Percentiles rank a stretch among this genome's conserved stretches.
Conservation (phyloP, 768 basidiomycete species). For the Tricholoma sp. region DNA sequence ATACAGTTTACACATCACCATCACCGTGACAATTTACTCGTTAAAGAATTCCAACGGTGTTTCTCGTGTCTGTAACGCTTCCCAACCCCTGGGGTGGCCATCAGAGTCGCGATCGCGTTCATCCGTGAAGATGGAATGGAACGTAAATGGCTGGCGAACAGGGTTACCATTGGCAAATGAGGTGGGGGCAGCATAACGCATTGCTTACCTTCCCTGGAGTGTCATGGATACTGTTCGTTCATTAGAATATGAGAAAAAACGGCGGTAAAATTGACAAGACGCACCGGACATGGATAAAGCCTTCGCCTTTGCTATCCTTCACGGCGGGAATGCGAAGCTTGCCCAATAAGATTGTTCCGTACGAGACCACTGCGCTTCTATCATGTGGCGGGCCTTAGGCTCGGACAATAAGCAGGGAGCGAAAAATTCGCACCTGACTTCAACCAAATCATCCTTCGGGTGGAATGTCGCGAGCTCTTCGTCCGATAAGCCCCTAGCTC, state of each 20-base stretch:
- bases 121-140: constrained; percentile 69
- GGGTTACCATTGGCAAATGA: constrained; percentile 5
- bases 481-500: constrained; percentile 50
- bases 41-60: constrained; percentile 67
- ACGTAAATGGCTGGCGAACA: constrained; percentile 50
- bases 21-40: constrained; percentile 35
- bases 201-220: constrained; percentile 60
- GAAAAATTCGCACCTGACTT: constrained; percentile 27
- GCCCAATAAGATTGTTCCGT: constrained; percentile 70
- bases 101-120: constrained; percentile 45
- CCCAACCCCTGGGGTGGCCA: constrained; percentile 50
- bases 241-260: neutral
- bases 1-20: neutral
- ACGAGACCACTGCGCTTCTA: constrained; percentile 50
- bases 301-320: constrained; percentile 55
- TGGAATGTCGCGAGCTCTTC: constrained; percentile 46
- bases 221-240: constrained; percentile 57
- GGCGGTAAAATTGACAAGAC: constrained; percentile 13
- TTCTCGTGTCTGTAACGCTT: constrained; percentile 56
- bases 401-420: neutral
- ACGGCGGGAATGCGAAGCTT: constrained; percentile 71
- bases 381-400: neutral
- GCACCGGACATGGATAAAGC: constrained; percentile 69
- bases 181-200: neutral
- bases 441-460: constrained; percentile 38